Evolutionary conservation across 169 alveolate genomes (phyloP).

Genomic region (Eimeria brunetti): DNA sequence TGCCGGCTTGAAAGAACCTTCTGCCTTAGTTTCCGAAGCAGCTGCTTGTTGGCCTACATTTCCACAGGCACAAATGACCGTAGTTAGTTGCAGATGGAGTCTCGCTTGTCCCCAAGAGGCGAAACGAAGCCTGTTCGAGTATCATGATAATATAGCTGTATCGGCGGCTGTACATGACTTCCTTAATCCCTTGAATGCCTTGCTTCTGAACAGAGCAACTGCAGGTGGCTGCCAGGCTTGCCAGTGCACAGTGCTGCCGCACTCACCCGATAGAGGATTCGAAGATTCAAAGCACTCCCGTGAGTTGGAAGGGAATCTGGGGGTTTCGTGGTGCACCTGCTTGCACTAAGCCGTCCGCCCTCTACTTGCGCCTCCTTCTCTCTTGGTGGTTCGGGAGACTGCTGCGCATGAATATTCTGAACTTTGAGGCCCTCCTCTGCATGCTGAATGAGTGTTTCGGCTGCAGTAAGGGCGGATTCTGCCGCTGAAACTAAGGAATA

Average conservation of each 20-base stretch:
- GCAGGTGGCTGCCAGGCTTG: neutral
- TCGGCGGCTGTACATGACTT: neutral
- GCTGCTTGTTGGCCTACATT: constrained; percentile 37
- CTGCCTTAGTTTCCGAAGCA: constrained; percentile 9
- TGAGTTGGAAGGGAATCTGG: neutral
- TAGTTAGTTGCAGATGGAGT: neutral
- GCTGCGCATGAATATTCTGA: neutral
- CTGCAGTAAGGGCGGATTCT: neutral
- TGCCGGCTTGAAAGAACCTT: neutral
- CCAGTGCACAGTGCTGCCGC: neutral
- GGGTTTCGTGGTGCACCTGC: neutral
- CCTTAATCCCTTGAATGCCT: neutral
- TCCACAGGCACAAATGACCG: neutral
- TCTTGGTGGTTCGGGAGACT: neutral
- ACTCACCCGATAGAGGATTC: constrained; percentile 40
- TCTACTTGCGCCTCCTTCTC: neutral
- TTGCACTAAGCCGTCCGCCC: too few species aligned
- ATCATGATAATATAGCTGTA: neutral
- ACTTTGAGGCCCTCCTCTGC: neutral
- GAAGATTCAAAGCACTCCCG: neutral
- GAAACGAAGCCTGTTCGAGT: neutral
- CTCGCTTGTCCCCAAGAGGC: neutral
- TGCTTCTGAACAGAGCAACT: neutral
- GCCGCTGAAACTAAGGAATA: neutral
- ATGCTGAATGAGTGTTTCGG: constrained; percentile 37